Evolutionary conservation across 148 eudicot species (phyloP).

Genomic region (Fagopyrum esculentum): DNA sequence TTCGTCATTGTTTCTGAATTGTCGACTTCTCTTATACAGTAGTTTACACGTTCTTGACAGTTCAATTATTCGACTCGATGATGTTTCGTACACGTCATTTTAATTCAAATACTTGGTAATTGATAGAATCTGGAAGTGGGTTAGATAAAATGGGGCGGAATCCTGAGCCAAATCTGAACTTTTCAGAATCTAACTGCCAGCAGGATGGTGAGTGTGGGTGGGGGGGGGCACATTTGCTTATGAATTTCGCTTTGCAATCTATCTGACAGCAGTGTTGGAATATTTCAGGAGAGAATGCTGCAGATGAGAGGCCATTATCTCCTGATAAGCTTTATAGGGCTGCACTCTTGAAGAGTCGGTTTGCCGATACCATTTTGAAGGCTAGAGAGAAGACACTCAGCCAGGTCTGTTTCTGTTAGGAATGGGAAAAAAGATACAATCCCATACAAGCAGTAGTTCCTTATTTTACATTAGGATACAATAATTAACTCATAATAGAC

Average conservation of each 20-base stretch:
- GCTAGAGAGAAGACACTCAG: constrained; percentile 59
- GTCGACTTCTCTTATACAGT: neutral
- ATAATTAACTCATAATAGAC: no score
- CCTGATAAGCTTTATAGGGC: constrained; percentile 62
- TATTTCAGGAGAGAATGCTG: constrained; percentile 44
- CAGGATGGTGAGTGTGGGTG: constrained; percentile 13
- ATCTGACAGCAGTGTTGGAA: neutral
- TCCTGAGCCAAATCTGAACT: constrained; percentile 8
- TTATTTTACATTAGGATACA: no score
- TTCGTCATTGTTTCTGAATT: neutral
- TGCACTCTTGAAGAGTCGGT: constrained; percentile 54
- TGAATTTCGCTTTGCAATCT: neutral
- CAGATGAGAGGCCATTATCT: constrained; percentile 40
- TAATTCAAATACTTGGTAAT: neutral
- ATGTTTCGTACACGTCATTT: neutral
- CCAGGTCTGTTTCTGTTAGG: constrained; percentile 28
- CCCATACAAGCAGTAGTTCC: no score
- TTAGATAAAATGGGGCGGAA: constrained; percentile 3
- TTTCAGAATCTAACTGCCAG: constrained; percentile 6
- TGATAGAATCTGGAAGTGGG: constrained; percentile 13
- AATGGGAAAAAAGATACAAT: no score
- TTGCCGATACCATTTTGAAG: constrained; percentile 65
- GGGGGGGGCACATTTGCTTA: neutral
- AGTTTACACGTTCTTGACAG: neutral
- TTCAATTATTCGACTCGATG: neutral